A percentile compares a stretch with the other conserved stretches of the same genome.
Evolutionary conservation across 495 filamentous ascomycete genomes (phyloP).

Genomic region (Penicillium herquei): DNA sequence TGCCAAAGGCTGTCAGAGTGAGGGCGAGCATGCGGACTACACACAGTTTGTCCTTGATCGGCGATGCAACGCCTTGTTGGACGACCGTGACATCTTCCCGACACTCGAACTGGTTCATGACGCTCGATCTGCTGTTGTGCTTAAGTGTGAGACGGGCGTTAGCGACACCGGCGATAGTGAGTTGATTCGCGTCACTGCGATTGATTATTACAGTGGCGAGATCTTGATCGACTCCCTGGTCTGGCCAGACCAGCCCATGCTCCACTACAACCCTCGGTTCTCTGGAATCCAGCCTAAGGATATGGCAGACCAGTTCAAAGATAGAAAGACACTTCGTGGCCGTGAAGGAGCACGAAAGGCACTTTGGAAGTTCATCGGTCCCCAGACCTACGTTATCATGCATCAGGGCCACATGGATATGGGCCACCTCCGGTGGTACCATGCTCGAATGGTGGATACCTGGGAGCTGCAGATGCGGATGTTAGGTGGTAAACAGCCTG

Average conservation of each 20-base stretch:
- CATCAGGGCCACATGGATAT: constrained; percentile 28
- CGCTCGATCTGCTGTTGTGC: constrained; percentile 30
- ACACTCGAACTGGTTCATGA: background rate
- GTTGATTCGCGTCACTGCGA: constrained; percentile 38
- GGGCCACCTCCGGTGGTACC: constrained; percentile 27
- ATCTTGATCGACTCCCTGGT: constrained; percentile 45
- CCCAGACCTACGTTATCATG: constrained; percentile 31
- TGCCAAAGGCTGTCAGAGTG: no score
- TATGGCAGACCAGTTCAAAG: no score
- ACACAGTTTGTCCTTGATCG: no score
- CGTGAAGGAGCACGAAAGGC: constrained; percentile 28
- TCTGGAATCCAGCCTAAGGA: constrained; percentile 30
- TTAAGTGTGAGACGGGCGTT: constrained; percentile 53
- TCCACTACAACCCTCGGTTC: constrained; percentile 36
- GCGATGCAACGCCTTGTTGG: no score
- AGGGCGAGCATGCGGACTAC: no score
- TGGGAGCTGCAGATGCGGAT: constrained; percentile 15
- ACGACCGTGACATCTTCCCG: background rate
- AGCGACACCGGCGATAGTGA: constrained; percentile 27
- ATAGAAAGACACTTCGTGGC: constrained; percentile 19
- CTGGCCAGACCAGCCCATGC: constrained; percentile 31
- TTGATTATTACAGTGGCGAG: constrained; percentile 45
- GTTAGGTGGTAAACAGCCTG: constrained; percentile 8
- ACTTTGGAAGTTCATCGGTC: constrained; percentile 38
- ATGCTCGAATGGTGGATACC: constrained; percentile 31